Percentiles rank a stretch among this genome's conserved stretches.
Evolutionary conservation across 2,329 filamentous ascomycete genomes (phyloP).

Genomic region (Tolypocladium album): DNA sequence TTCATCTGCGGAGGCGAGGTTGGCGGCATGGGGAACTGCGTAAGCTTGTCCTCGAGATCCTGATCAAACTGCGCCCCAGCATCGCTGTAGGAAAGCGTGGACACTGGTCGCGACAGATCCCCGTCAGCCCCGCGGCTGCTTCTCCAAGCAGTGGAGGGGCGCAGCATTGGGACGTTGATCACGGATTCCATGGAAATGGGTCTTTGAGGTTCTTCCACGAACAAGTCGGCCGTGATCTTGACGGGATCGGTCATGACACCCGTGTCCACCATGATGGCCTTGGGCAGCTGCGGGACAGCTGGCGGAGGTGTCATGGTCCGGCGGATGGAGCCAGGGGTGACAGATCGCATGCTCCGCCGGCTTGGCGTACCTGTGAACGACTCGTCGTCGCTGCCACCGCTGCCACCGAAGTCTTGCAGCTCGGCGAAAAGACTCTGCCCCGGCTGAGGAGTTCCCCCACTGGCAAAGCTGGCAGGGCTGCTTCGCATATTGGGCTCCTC

Average conservation of each 20-base stretch:
- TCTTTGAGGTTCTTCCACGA: slow-evolving; percentile 10
- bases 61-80: slow-evolving; percentile 38
- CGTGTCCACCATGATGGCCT: slow-evolving; percentile 46
- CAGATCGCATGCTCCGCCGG: slow-evolving; percentile 33
- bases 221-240: slow-evolving; percentile 18
- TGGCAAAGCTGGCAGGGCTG: slow-evolving; percentile 47
- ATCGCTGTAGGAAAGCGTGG: slow-evolving; percentile 40
- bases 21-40: slow-evolving; percentile 44
- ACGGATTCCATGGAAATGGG: slow-evolving; percentile 33
- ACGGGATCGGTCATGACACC: slow-evolving; percentile 52
- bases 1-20: slow-evolving; percentile 23
- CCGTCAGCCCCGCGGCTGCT: slow-evolving; percentile 13
- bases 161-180: slow-evolving; percentile 16
- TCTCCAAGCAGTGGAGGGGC: slow-evolving; percentile 13
- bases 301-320: slow-evolving; percentile 34
- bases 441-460: slow-evolving; percentile 40
- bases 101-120: slow-evolving; percentile 29
- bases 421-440: slow-evolving; percentile 85
- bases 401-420: slow-evolving; percentile 67
- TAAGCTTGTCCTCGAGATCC: slow-evolving; percentile 40
- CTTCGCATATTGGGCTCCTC: slow-evolving; percentile 47
- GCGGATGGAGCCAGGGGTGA: slow-evolving; percentile 37
- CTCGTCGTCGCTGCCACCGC: slow-evolving; percentile 65
- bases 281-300: slow-evolving; percentile 38
- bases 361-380: slow-evolving; percentile 49